phyloP scores from a whole-genome alignment of 352 stramenopile genomes.

The Globisporangium polare region DNA sequence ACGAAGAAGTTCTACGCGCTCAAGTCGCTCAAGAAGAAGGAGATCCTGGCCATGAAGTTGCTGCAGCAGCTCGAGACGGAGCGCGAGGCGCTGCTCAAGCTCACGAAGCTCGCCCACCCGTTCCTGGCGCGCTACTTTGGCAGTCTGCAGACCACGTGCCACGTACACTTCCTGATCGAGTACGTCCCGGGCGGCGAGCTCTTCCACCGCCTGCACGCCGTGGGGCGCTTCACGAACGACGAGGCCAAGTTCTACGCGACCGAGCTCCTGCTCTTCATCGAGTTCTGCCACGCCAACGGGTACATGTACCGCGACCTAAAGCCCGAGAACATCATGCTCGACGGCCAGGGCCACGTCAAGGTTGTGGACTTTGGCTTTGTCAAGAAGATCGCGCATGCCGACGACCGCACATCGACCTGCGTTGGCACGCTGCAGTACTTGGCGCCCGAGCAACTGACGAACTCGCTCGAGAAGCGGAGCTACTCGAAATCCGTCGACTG shows the following conservation, averaged over 20 bases:
- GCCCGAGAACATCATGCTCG: conserved; percentile 89
- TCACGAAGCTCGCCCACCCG: conserved; percentile 37
- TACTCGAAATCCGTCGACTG: conserved; percentile 83
- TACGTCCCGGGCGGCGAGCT: conserved; percentile 67
- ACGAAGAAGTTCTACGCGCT: conserved; percentile 60
- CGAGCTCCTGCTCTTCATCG: conserved; percentile 59
- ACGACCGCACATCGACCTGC: conserved; percentile 46
- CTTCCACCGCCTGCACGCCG: conserved; percentile 46
- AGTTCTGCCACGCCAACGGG: conserved; percentile 39
- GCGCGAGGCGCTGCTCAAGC: conserved; percentile 35
- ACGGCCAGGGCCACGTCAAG: conserved; percentile 56
- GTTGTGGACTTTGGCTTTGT: conserved; percentile 73
- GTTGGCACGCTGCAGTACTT: conserved; percentile 74
- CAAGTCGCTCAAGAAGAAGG: conserved; percentile 73
- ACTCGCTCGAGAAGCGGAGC: conserved; percentile 38
- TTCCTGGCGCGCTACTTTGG: conserved; percentile 61
- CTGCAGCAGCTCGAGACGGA: conserved; percentile 50
- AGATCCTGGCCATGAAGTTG: conserved; percentile 58
- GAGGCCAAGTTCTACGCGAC: conserved; percentile 80
- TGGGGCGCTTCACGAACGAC: conserved; percentile 52
- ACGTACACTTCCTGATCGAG: conserved; percentile 71
- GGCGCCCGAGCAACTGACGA: conserved; percentile 68
- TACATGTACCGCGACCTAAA: conserved; percentile 89
- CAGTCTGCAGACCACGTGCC: conserved; percentile 48
- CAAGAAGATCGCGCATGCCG: conserved; percentile 28